Base-by-base conservation (phyloP, 257 asterid genomes). In the Solanum virginianum region DNA sequence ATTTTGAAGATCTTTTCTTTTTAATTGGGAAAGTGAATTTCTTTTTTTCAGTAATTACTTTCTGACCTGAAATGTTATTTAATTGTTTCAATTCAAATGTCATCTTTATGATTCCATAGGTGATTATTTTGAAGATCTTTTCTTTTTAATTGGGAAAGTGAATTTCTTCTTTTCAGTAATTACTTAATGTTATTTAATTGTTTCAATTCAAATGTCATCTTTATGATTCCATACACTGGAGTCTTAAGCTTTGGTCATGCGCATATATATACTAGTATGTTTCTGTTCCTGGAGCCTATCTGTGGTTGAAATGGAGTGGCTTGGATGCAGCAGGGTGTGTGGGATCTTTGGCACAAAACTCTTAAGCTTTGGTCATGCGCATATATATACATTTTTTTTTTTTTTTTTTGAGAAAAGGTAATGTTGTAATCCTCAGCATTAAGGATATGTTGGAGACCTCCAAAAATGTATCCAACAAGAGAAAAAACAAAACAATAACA, bases 71-170 rank as follows among this genome's bases (percentile, higher is more conserved):
- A 77, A 51, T 26, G 82, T 26, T 53, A 51, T 26, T 26, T 10
- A 77, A 51, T 24, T 51, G 63, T 47, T 84, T 53, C 9, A 56
- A 36, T 53, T 84, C 75, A 24, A 65, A 60, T 85, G 39, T 24
- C 32, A 43, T 43, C 32, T 13, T 45, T 14, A 72, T 1, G 10
- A 68, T 59, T 47, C 72, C 98, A 22, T 96, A 88, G 91, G 97
- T 88, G 70, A 47, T 59, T 83, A 26, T 82, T 57, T 87, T 80
- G 85, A 55, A 81, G 82, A 29, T 83, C 51, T 15, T 13, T 8
- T n/a, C n/a, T n/a, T 49, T 49, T 14, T 83, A 66, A 14, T 83
- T 82, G 43, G 43, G 15, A 59, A 47, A 20, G 29, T 39, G 7
- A n/a, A 29, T 29, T 29, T 29, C n/a, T 24, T 85, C 54, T 62